Conservation (phyloP, 2,329 filamentous ascomycete species). For the Botrytis byssoidea region DNA sequence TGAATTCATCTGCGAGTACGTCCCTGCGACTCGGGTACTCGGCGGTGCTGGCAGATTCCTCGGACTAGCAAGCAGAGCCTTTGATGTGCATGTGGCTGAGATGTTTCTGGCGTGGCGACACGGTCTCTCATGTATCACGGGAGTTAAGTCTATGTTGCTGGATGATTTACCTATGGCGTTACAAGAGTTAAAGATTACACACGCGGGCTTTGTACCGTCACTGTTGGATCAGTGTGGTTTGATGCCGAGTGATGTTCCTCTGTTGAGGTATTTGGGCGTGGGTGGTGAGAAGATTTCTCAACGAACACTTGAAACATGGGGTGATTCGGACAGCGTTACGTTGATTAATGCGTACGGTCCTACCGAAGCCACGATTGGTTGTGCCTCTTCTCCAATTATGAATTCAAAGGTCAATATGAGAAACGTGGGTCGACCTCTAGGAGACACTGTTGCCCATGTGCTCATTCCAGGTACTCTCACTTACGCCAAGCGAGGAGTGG, state of each 20-base stretch:
- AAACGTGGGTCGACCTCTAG: constrained; percentile 8
- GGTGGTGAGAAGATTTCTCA: constrained; percentile 15
- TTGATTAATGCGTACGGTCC: constrained; percentile 19
- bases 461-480: constrained; percentile 12
- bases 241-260: constrained; percentile 7
- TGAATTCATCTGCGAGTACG: neutral
- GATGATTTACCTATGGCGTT: constrained; percentile 11
- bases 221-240: constrained; percentile 10
- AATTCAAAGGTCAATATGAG: constrained; percentile 5
- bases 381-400: neutral
- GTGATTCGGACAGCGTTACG: constrained; percentile 1
- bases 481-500: neutral
- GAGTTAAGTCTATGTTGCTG: constrained; percentile 12
- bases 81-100: constrained; percentile 38
- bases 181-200: constrained; percentile 11
- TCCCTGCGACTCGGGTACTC: constrained; percentile 1
- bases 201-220: constrained; percentile 13
- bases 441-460: constrained; percentile 10
- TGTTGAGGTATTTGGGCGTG: constrained; percentile 1
- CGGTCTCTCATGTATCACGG: constrained; percentile 36
- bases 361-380: constrained; percentile 11
- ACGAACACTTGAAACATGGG: constrained; percentile 7
- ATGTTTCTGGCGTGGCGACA: constrained; percentile 39
- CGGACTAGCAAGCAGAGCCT: constrained; percentile 39
- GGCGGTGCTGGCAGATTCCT: constrained; percentile 37